Base-by-base conservation (phyloP, 768 basidiomycete genomes). In the Gyrodon lividus region DNA sequence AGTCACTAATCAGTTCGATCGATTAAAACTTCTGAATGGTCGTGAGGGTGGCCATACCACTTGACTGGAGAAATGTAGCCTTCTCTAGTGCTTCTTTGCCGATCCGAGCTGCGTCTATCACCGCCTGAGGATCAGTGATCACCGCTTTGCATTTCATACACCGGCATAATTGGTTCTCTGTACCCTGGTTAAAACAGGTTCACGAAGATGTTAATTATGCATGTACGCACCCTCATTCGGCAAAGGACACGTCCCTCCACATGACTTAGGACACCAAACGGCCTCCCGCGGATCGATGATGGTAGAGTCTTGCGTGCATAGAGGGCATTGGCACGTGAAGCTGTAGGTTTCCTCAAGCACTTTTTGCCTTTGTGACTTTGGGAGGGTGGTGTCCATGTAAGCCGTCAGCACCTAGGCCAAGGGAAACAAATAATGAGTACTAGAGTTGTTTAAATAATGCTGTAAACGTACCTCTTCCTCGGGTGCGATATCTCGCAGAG, bases 301-400 rank as follows among this genome's bases (percentile, higher is more conserved):
- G 5, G 24, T 24, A 38, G 41, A 2, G 50, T 57, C 0, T 55
- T 41, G 46, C 13, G 45, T 51, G 64, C 91, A 95, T 0, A 89
- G 66, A 0, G 55, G 24, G 62, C 96, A 98, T 10, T 51, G 59
- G 59, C 95, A 98, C 7, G 60, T 70, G 60, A 98, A 98, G 57
- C 80, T 77, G 68, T 98, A 97, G 1, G 88, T 85, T 52, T 87
- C 83, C 39, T 70, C 60, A 17, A 98, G 74, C 1, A 78, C 72
- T 28, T 68, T 65, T 54, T 80, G 84, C 24, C 95, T 75, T 17
- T 74, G 64, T 0, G 60, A 51, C 9, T 68, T 71, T 0, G 93
- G 87, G 2, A 89, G 72, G 0, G 92, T 90, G 0, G 88, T 82
- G 64, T 98, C 96, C 40, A 97, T 77, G 58, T 98, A 98, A 8